Evolutionary conservation across 331 rosid genomes (phyloP).

Genomic region (Acacia pycnantha): DNA sequence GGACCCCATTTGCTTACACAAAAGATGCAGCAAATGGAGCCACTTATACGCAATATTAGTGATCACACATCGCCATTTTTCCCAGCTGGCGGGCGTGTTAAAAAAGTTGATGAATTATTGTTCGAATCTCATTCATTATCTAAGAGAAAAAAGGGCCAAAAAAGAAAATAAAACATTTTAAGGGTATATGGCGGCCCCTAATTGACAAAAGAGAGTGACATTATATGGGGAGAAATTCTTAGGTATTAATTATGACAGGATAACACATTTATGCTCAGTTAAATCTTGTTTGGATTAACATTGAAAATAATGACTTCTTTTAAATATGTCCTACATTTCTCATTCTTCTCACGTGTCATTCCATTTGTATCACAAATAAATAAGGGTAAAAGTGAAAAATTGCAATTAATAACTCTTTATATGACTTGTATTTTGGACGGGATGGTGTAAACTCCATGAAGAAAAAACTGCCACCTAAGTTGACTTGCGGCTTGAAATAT

Average conservation of each 20-base stretch:
- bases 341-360: no score
- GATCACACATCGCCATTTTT: slow-evolving; percentile 21
- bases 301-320: no score
- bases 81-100: slow-evolving; percentile 45
- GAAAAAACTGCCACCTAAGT: no score
- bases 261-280: neutral
- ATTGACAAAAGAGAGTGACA: neutral
- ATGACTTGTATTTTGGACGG: no score
- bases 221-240: neutral
- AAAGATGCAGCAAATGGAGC: slow-evolving; percentile 3
- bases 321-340: no score
- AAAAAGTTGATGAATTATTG: slow-evolving; percentile 37
- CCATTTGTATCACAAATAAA: no score
- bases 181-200: neutral
- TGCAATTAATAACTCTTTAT: no score
- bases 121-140: slow-evolving; percentile 3
- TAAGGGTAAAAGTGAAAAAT: no score
- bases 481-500: no score
- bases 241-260: neutral
- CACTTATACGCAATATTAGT: neutral
- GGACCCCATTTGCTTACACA: slow-evolving; percentile 7
- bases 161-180: neutral
- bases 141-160: neutral
- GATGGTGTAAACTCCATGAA: no score
- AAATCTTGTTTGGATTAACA: no score